phyloP scores from a whole-genome alignment of 139 green algal species.

The Picocystis salinarum region DNA sequence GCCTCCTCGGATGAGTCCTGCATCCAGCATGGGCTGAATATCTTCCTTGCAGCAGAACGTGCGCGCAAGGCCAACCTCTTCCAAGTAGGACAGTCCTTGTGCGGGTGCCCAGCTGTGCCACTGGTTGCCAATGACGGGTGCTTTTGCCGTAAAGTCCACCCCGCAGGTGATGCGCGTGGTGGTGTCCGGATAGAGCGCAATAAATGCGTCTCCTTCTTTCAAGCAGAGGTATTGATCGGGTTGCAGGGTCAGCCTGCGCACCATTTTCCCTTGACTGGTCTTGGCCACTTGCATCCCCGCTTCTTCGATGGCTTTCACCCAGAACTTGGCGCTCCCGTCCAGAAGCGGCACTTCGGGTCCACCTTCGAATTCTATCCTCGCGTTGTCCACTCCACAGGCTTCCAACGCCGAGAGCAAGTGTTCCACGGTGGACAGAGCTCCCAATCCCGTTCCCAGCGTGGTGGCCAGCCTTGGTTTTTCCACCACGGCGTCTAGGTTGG shows the following conservation, averaged over 20 bases:
- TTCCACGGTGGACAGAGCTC: slow-evolving; percentile 26
- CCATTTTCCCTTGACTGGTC: background rate
- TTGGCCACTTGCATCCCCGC: slow-evolving; percentile 16
- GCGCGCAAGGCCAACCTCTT: slow-evolving; percentile 30
- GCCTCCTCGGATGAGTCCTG: slow-evolving; percentile 31
- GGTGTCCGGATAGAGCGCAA: slow-evolving; percentile 44
- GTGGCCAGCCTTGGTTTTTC: slow-evolving; percentile 7
- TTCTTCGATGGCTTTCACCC: slow-evolving; percentile 27
- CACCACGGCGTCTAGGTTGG: background rate
- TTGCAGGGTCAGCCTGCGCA: slow-evolving; percentile 4
- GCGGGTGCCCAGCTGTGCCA: slow-evolving; percentile 53
- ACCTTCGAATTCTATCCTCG: slow-evolving; percentile 49
- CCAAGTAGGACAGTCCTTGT: slow-evolving; percentile 36
- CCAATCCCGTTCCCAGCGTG: background rate
- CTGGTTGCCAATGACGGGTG: slow-evolving; percentile 60
- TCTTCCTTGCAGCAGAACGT: slow-evolving; percentile 25
- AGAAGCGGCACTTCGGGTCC: slow-evolving; percentile 55
- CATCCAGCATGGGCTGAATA: slow-evolving; percentile 13
- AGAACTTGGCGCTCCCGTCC: slow-evolving; percentile 56
- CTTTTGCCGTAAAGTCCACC: slow-evolving; percentile 33
- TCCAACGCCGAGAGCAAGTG: slow-evolving; percentile 66
- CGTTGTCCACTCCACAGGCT: slow-evolving; percentile 65
- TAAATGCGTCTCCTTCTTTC: slow-evolving; percentile 41
- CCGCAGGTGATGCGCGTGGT: slow-evolving; percentile 29
- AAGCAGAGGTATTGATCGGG: slow-evolving; percentile 28